phyloP scores from a whole-genome alignment of 2,329 filamentous ascomycete species.

The Cercospora sp. region DNA sequence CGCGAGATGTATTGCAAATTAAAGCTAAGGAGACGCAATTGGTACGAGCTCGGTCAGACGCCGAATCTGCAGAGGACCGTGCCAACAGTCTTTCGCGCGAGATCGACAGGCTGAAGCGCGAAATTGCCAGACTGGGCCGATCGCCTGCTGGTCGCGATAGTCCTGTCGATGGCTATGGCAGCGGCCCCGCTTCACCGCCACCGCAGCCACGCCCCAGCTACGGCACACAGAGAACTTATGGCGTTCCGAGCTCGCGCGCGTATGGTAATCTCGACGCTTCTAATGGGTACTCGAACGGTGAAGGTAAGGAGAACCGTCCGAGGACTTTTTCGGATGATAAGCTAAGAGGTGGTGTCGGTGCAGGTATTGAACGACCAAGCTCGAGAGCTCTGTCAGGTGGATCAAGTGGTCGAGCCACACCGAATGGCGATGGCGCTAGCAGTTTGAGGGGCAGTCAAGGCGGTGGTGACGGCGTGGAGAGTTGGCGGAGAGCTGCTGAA shows the following conservation, averaged over 20 bases:
- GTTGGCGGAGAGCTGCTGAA: constrained; percentile 95
- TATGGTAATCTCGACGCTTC: constrained; percentile 15
- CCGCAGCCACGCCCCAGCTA: constrained; percentile 23
- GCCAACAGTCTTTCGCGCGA: constrained; percentile 83
- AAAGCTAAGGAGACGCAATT: constrained; percentile 98
- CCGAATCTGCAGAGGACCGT: constrained; percentile 81
- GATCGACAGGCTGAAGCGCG: constrained; percentile 89
- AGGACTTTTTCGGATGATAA: constrained; percentile 20
- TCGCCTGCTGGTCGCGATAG: constrained; percentile 48
- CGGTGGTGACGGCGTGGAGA: constrained; percentile 67
- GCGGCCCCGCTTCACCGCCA: constrained; percentile 21
- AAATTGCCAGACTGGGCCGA: constrained; percentile 60
- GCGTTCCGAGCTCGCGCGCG: constrained; percentile 24
- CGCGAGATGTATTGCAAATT: constrained; percentile 89
- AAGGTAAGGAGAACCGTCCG: constrained; percentile 51
- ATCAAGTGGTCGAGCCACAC: constrained; percentile 49
- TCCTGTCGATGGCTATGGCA: constrained; percentile 27
- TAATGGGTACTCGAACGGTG: constrained; percentile 26
- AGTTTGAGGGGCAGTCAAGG: constrained; percentile 14
- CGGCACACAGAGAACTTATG: constrained; percentile 27
- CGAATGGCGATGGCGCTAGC: constrained; percentile 31
- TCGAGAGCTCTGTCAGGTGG: constrained; percentile 29
- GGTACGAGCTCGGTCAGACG: constrained; percentile 85
- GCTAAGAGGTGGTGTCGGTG: constrained; percentile 28
- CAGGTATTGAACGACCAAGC: constrained; percentile 17